These are phyloP conservation scores for Arthrobotrys musiformis DNA, from an alignment of 2,329 filamentous ascomycete species.

Conservation along the genomic window DNA sequence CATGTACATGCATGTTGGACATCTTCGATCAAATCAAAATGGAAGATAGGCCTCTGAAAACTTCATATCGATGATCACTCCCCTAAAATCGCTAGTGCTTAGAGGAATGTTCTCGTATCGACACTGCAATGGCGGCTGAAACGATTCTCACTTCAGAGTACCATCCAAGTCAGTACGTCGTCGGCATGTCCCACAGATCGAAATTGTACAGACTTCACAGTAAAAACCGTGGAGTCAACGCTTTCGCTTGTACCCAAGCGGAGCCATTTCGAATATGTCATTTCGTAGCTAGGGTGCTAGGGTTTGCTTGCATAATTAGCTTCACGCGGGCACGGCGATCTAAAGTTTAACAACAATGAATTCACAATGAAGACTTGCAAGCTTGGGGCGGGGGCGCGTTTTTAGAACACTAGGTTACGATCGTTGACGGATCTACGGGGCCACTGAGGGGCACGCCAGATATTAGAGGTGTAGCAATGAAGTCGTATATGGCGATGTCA, in stretches of 20 bases:
- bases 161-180: no score
- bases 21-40: no score
- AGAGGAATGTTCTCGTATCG: constrained; percentile 19
- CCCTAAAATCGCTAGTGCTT: background rate
- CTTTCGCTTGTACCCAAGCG: constrained; percentile 19
- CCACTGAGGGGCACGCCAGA: no score
- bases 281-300: constrained; percentile 4
- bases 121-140: constrained; percentile 22
- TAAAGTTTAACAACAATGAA: background rate
- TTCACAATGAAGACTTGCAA: no score
- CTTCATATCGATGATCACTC: constrained; percentile 28
- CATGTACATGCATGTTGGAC: no score
- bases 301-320: background rate
- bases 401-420: constrained; percentile 3
- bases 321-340: constrained; percentile 26
- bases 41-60: background rate
- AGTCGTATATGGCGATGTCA: background rate
- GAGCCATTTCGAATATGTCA: background rate
- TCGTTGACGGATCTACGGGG: no score
- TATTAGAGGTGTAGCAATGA: background rate
- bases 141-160: background rate
- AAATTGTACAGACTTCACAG: background rate
- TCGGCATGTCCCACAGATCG: no score
- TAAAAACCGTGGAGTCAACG: background rate
- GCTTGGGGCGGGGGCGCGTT: background rate